These are phyloP conservation scores for Solanum acaule DNA, from an alignment of 257 asterid species.

Conservation along the genomic window DNA sequence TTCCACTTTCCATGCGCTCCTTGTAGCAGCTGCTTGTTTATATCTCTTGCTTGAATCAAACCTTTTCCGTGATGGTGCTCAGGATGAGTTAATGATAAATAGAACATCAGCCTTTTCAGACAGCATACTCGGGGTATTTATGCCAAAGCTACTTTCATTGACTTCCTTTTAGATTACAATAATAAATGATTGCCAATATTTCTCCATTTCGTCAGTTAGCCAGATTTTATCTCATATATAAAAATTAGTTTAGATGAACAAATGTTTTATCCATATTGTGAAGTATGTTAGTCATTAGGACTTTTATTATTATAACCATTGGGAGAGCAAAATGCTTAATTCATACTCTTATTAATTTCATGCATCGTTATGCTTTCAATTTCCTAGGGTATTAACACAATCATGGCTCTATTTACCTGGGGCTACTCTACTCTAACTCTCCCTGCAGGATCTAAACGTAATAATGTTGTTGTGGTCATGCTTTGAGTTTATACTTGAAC, in stretches of 20 bases:
- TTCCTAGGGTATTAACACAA: not conserved
- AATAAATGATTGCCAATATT: not conserved
- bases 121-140: constrained; percentile 61
- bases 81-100: constrained; percentile 32
- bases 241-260: not conserved
- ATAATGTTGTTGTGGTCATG: not conserved
- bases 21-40: constrained; percentile 56
- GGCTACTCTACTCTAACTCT: not conserved
- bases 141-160: not conserved
- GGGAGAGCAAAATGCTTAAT: not conserved
- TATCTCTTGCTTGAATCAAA: constrained; percentile 56
- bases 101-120: constrained; percentile 61
- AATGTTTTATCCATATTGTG: not conserved
- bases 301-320: not conserved
- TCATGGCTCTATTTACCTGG: not conserved
- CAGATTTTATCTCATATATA: not conserved
- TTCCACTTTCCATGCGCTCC: constrained; percentile 82
- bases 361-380: not conserved
- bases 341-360: not conserved
- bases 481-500: not conserved
- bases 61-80: constrained; percentile 37
- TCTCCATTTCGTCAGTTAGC: not conserved
- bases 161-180: not conserved
- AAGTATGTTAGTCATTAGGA: not conserved
- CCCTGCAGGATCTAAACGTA: not conserved